Evolutionary conservation across 2,329 filamentous ascomycete genomes (phyloP), one percentile per base, ranked within the genome.

Genomic region (Pseudogymnoascus sp.): DNA sequence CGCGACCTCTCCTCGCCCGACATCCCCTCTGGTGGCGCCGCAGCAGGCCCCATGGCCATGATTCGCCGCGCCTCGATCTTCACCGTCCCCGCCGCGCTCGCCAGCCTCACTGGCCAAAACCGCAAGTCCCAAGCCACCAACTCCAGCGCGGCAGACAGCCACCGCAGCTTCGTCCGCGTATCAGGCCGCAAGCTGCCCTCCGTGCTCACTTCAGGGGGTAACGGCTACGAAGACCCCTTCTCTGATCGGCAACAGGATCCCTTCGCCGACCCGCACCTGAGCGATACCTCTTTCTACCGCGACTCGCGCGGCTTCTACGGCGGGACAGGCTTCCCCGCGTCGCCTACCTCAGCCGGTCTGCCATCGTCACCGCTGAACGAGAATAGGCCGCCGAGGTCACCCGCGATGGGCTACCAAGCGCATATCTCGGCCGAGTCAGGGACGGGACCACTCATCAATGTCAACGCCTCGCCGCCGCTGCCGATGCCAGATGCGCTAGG

Each of bases 121-220:
- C 65, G 64, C 71, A 65, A 60, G 68, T 66, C 69, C 72, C 66
- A 59, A 70, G 40, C 69, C 70, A 37, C 70, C 70, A 14, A 71
- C 72, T 43, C 40, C 40, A 43, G 19, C 40, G 11, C 40, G 2
- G 40, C 40, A 11, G 40, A 43, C 40, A 43, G 40, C 19, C 40
- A 88, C 70, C 77, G 78, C 65, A 83, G 85, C 0, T 89, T 89
- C 71, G 83, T 87, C 66, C 82, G 85, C 31, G 82, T 89, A 2
- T 86, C 86, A 5, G 86, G 86, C 65, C 81, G 81, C 69, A 89
- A 88, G 69, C 72, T 89, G 63, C 82, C 84, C 3, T 85, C 86
- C 2, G 85, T 88, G 8, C 74, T 89, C 38, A 79, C 84, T 64
- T 78, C 78, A 56, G 85, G 86, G 12, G 86, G 85, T 5, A 85